These are phyloP conservation scores for Macrophomina tecta DNA, from an alignment of 2,329 filamentous ascomycete genomes.

Conservation along the genomic window DNA sequence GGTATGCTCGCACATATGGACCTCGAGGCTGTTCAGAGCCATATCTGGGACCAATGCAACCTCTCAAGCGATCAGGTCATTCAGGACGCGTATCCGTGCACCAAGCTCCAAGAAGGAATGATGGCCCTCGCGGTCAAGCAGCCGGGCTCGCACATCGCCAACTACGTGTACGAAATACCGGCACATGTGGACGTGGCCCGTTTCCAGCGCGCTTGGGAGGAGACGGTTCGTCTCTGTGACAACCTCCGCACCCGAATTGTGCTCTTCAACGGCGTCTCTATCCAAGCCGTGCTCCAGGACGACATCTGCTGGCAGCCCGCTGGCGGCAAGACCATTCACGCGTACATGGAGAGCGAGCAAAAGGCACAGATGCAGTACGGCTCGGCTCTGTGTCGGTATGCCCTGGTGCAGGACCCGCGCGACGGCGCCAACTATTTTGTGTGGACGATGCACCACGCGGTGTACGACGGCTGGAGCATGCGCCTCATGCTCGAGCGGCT, in stretches of 20 bases:
- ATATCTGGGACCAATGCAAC: background rate
- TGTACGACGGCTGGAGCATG: slow-evolving; percentile 41
- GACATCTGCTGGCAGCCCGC: background rate
- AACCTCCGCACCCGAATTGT: slow-evolving; percentile 55
- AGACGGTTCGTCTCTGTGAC: slow-evolving; percentile 49
- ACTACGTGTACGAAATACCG: background rate
- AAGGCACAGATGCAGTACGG: slow-evolving; percentile 43
- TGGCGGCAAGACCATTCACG: background rate
- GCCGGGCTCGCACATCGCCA: slow-evolving; percentile 59
- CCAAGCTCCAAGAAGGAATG: slow-evolving; percentile 61
- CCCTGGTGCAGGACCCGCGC: slow-evolving; percentile 35
- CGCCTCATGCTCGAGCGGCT: background rate
- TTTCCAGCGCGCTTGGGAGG: slow-evolving; percentile 56
- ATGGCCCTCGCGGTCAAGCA: slow-evolving; percentile 60
- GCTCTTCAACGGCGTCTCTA: slow-evolving; percentile 17
- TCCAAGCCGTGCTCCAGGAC: background rate
- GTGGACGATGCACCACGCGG: slow-evolving; percentile 41
- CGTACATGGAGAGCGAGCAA: slow-evolving; percentile 32
- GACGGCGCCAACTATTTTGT: background rate
- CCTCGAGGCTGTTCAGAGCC: background rate
- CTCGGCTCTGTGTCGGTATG: slow-evolving; percentile 45
- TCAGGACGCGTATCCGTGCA: slow-evolving; percentile 62
- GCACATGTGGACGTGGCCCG: slow-evolving; percentile 32
- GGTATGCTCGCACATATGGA: background rate
- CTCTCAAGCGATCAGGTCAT: slow-evolving; percentile 31